A percentile compares a stretch with the other conserved stretches of the same genome.
These are phyloP conservation scores for Thermomyces lanuginosus DNA, from an alignment of 2,329 filamentous ascomycete genomes.

Conservation along the genomic window DNA sequence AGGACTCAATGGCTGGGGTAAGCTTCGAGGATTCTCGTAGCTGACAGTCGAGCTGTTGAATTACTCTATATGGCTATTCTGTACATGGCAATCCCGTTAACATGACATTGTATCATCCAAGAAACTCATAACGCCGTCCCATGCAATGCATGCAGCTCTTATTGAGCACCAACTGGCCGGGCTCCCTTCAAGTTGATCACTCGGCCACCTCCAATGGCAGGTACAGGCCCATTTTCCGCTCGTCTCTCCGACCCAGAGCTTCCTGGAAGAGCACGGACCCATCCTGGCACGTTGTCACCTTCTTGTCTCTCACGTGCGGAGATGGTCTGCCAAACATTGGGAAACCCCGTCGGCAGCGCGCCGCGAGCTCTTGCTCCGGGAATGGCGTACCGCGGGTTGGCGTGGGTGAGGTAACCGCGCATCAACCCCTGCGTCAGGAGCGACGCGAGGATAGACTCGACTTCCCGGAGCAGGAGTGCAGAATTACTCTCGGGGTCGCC, in stretches of 20 bases:
- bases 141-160: conserved; percentile 3
- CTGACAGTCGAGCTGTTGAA: too few species aligned
- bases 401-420: conserved; percentile 69
- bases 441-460: conserved; percentile 63
- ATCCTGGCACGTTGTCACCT: conserved; percentile 50
- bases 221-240: conserved; percentile 4
- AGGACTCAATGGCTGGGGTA: too few species aligned
- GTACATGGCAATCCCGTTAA: too few species aligned
- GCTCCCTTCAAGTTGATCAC: conserved; percentile 43
- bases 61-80: too few species aligned
- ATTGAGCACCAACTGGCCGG: conserved; percentile 32
- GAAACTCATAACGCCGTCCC: too few species aligned
- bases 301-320: conserved; percentile 43
- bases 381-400: conserved; percentile 62
- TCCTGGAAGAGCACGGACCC: conserved; percentile 43
- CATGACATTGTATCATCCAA: too few species aligned
- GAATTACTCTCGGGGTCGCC: conserved; percentile 8
- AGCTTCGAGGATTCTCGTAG: too few species aligned
- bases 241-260: too few species aligned
- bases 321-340: conserved; percentile 54
- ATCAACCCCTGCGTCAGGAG: conserved; percentile 68
- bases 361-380: conserved; percentile 43
- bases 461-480: conserved; percentile 39
- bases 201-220: conserved; percentile 30
- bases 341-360: conserved; percentile 42